phyloP scores from a whole-genome alignment of 345 rosid genomes.

The Capsella bursapastoris region DNA sequence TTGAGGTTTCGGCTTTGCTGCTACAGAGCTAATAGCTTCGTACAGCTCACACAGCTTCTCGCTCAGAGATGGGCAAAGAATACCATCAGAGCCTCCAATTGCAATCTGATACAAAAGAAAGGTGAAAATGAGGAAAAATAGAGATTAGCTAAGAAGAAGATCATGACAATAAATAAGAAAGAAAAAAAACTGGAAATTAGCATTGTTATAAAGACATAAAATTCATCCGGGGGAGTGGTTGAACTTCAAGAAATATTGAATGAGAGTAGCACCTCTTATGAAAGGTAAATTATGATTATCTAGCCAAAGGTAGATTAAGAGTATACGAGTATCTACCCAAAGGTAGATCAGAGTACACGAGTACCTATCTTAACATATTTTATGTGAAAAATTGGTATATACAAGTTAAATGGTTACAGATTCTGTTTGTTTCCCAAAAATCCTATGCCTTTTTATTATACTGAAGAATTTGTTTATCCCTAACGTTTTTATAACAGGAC shows the following conservation, averaged over 20 bases:
- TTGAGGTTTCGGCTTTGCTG: constrained; percentile 62
- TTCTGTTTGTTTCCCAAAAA: background rate
- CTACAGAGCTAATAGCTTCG: constrained; percentile 70
- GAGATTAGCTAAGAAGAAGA: constrained; percentile 17
- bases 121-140: constrained; percentile 11
- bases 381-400: background rate
- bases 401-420: background rate
- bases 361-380: background rate
- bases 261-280: constrained; percentile 10
- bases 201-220: background rate
- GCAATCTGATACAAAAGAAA: constrained; percentile 56
- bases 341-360: background rate
- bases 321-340: background rate
- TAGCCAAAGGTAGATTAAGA: no score
- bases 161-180: background rate
- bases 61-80: constrained; percentile 61
- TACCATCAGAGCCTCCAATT: constrained; percentile 66
- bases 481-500: constrained; percentile 4
- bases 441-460: background rate
- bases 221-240: background rate
- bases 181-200: background rate
- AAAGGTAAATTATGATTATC: background rate
- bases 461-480: constrained; percentile 2
- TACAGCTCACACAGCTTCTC: constrained; percentile 65
- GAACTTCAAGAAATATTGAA: background rate